Evolutionary conservation across 2,329 filamentous ascomycete species (phyloP).

Genomic region (Parastagonospora nodorum): DNA sequence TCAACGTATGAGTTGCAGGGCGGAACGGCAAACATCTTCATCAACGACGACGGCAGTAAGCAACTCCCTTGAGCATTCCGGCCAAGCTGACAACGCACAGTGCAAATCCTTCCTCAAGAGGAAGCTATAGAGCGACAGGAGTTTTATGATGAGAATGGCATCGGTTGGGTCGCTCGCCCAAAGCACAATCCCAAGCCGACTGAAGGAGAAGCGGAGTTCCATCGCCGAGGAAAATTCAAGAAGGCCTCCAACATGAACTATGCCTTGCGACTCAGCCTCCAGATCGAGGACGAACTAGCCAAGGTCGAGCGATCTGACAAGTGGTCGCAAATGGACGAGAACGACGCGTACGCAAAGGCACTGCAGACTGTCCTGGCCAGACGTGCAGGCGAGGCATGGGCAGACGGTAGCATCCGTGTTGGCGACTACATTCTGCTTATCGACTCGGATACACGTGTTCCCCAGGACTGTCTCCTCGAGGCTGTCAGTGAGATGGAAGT

Average conservation of each 20-base stretch:
- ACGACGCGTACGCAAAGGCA: slow-evolving; percentile 35
- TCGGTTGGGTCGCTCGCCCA: slow-evolving; percentile 56
- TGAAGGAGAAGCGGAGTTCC: slow-evolving; percentile 23
- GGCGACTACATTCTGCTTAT: slow-evolving; percentile 80
- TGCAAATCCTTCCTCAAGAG: slow-evolving; percentile 62
- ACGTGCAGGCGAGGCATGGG: slow-evolving; percentile 70
- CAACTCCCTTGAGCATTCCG: neutral
- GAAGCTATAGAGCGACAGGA: slow-evolving; percentile 52
- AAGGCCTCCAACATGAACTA: slow-evolving; percentile 77
- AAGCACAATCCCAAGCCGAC: slow-evolving; percentile 44
- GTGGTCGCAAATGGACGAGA: slow-evolving; percentile 43
- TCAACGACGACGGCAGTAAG: slow-evolving; percentile 67
- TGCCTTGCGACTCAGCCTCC: slow-evolving; percentile 64
- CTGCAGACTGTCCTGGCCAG: slow-evolving; percentile 68
- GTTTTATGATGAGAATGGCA: slow-evolving; percentile 57
- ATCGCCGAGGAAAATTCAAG: slow-evolving; percentile 45
- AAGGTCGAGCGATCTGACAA: slow-evolving; percentile 22
- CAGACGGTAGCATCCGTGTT: slow-evolving; percentile 82
- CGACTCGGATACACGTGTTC: slow-evolving; percentile 49
- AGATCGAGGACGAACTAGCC: slow-evolving; percentile 64
- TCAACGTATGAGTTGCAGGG: slow-evolving; percentile 60
- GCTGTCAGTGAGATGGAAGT: slow-evolving; percentile 83
- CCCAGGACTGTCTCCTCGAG: slow-evolving; percentile 76
- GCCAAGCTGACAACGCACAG: slow-evolving; percentile 7
- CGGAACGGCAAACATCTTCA: slow-evolving; percentile 70